Evolutionary conservation across 2,329 filamentous ascomycete genomes (phyloP).

Genomic region (Hypoxylon sp.): DNA sequence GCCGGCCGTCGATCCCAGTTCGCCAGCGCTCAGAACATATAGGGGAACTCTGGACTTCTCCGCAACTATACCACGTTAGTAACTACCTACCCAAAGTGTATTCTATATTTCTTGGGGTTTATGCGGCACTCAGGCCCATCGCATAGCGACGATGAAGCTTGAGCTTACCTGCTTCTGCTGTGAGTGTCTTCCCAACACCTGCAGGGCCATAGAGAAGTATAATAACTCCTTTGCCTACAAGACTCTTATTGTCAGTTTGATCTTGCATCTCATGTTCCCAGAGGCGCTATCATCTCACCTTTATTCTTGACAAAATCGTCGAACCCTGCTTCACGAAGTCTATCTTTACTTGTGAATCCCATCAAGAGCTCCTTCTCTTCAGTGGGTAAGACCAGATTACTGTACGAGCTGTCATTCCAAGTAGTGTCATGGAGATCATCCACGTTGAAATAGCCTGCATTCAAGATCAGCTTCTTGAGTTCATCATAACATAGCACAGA

Average conservation of each 20-base stretch:
- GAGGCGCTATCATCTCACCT: not conserved
- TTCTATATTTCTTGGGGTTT: too few species aligned
- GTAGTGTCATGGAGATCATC: not conserved
- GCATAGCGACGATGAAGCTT: not conserved
- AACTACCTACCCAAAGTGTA: not conserved
- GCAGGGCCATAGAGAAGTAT: constrained; percentile 18
- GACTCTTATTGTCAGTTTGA: not conserved
- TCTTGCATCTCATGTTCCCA: not conserved
- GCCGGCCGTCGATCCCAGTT: not conserved
- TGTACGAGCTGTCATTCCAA: constrained; percentile 7
- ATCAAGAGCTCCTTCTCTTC: constrained; percentile 7
- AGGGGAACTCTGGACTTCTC: constrained; percentile 9
- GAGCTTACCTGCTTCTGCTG: constrained; percentile 15
- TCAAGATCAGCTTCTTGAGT: not conserved
- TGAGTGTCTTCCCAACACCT: constrained; percentile 16
- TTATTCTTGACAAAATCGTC: constrained; percentile 17
- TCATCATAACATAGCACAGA: not conserved
- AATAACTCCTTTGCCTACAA: constrained; percentile 16
- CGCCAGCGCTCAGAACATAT: constrained; percentile 16
- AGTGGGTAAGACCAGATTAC: not conserved
- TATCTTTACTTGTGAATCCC: not conserved
- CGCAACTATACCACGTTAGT: constrained; percentile 4
- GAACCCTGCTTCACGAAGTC: constrained; percentile 1
- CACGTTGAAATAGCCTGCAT: constrained; percentile 2
- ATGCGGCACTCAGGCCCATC: too few species aligned